Conservation (phyloP, 2,329 filamentous ascomycete species). For the Penicillium sp. region DNA sequence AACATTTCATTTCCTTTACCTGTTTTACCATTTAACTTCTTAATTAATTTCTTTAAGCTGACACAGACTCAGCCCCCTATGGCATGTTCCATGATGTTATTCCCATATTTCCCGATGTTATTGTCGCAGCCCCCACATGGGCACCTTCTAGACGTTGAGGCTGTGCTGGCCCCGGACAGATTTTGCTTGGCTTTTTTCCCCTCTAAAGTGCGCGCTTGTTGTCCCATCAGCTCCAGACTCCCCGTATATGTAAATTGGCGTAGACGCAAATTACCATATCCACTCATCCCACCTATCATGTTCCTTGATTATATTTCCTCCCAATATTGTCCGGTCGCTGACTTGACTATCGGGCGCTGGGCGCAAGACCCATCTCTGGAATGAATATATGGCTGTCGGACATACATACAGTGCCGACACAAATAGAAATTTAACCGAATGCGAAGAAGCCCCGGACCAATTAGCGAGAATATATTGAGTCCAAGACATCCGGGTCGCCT, state of each 20-base stretch:
- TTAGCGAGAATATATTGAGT: not conserved
- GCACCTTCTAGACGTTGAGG: not conserved
- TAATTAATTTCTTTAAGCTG: not conserved
- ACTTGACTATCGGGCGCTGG: not conserved
- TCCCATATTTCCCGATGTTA: not conserved
- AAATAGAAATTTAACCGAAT: not conserved
- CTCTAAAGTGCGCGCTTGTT: not conserved
- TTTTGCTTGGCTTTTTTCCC: constrained; percentile 2
- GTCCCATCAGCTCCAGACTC: not conserved
- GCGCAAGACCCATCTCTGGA: not conserved
- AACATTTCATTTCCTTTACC: not conserved
- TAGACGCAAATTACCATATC: not conserved
- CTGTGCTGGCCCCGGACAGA: constrained; percentile 8
- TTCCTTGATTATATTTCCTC: not conserved
- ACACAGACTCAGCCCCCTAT: not conserved
- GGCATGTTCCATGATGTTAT: not conserved
- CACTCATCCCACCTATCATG: not conserved
- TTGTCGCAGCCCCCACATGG: not conserved
- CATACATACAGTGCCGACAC: not conserved
- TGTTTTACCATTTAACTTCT: not conserved
- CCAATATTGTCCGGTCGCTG: not conserved
- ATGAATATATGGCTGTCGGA: not conserved
- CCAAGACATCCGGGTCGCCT: not conserved
- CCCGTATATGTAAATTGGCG: not conserved
- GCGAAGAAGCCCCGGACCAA: not conserved